phyloP scores from a whole-genome alignment of 78 protist species.

The Blattamonas nauphoetae region DNA sequence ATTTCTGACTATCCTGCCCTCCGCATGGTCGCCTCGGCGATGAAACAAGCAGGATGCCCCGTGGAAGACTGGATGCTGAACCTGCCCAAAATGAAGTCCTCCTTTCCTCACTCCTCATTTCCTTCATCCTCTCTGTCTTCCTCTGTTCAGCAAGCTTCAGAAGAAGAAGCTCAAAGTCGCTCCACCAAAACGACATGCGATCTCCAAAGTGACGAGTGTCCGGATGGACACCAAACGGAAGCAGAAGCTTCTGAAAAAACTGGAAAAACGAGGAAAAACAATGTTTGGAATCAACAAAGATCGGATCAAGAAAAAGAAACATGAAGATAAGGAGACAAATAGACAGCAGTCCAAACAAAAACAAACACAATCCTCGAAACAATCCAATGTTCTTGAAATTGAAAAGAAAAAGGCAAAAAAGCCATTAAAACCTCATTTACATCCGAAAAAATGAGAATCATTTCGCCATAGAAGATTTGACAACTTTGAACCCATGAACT shows the following conservation, averaged over 20 bases:
- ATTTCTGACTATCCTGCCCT: conserved; percentile 39
- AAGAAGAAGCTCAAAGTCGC: background rate
- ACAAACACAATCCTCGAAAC: too few species aligned
- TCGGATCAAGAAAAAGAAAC: background rate
- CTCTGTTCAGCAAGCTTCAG: background rate
- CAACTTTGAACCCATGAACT: too few species aligned
- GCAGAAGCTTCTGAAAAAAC: background rate
- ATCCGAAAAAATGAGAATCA: too few species aligned
- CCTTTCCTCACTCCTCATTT: background rate
- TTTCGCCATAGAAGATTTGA: too few species aligned
- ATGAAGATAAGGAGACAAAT: background rate
- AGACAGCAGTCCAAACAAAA: too few species aligned
- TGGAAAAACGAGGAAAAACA: background rate
- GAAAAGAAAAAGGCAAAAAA: too few species aligned
- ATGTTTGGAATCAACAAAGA: background rate
- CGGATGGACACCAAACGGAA: background rate
- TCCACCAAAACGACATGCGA: background rate
- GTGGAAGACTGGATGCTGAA: conserved; percentile 74
- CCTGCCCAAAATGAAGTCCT: background rate
- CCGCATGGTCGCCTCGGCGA: conserved; percentile 49
- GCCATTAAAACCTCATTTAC: too few species aligned
- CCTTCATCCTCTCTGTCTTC: background rate
- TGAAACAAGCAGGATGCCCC: conserved; percentile 56
- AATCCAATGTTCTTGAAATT: too few species aligned
- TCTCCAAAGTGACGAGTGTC: background rate